Base-by-base conservation (phyloP, 768 basidiomycete species). In the Coprinellus micaceus region DNA sequence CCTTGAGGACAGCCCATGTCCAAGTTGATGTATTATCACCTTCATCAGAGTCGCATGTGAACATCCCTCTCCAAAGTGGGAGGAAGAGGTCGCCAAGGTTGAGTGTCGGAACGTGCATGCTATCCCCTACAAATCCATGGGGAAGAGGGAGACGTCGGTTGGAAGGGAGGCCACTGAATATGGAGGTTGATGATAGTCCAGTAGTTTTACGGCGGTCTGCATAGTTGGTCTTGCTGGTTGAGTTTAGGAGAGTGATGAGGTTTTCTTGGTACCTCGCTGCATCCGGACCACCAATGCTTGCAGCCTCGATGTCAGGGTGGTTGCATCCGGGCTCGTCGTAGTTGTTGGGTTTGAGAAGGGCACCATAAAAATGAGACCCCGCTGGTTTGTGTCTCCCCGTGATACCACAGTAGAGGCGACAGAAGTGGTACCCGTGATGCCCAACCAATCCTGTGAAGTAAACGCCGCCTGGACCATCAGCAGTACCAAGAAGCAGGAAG, bases 381-480 rank as follows among this genome's bases (percentile, higher is more conserved):
- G 19, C 29, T 19, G 15, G 36, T 30, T 41, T 26, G 29, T 49
- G 52, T 9, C 52, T 13, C 6, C 37, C 21, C 21, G 13, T 15
- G 6, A 50, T 17, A 2, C 33, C 39, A 33, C 57, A 58, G 15
- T 54, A 53, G n/a, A 43, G 53, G 10, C 46, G 52, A 43, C 52
- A 58, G 7, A 52, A 52, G 5, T 22, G 66, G 0, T 56, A 43
- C 4, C 36, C 63, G 4, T 50, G 57, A 56, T 77, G 74, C 0
- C 75, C 71, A 29, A 72, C 68, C 26, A 67, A 49, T 0, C 75
- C 73, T 55, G 61, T 68, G 4, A 76, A 51, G 28, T 64, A 52
- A 0, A 66, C 65, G 55, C 71, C 63, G 2, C 67, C 75, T 17
- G 70, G 67, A 0, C 65, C 67, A 57, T 79, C 74, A 2, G 73